A percentile compares a stretch with the other conserved stretches of the same genome.
Conservation (phyloP, 768 basidiomycete species). For the Leccinellum rugosiceps region DNA sequence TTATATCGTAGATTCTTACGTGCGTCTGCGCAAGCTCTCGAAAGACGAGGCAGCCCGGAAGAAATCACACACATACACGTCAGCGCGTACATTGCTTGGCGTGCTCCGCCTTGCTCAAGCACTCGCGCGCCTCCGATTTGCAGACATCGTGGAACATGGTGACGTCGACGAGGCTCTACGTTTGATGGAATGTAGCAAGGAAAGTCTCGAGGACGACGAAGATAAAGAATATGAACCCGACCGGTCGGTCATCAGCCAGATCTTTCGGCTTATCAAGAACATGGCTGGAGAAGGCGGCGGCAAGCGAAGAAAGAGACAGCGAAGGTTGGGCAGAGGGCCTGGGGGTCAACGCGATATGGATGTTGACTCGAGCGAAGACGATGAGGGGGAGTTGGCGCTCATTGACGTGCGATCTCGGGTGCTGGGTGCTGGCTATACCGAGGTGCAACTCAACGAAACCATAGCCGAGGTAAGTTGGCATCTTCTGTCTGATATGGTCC, state of each 20-base stretch:
- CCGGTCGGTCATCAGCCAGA: slow-evolving; percentile 74
- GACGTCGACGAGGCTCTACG: slow-evolving; percentile 98
- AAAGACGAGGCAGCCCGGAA: slow-evolving; percentile 88
- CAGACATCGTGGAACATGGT: slow-evolving; percentile 70
- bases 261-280: slow-evolving; percentile 87
- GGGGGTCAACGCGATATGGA: slow-evolving; percentile 68
- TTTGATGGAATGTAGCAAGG: slow-evolving; percentile 96
- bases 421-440: slow-evolving; percentile 84
- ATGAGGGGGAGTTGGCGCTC: slow-evolving; percentile 72
- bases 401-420: slow-evolving; percentile 86
- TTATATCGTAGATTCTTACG: slow-evolving; percentile 94
- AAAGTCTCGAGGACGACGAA: slow-evolving; percentile 79
- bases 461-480: slow-evolving; percentile 62
- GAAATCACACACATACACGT: slow-evolving; percentile 91
- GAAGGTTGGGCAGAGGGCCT: slow-evolving; percentile 67
- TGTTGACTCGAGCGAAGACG: slow-evolving; percentile 64
- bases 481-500: slow-evolving; percentile 1
- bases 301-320: slow-evolving; percentile 41
- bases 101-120: slow-evolving; percentile 94
- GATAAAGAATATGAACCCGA: slow-evolving; percentile 70
- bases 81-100: slow-evolving; percentile 92
- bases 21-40: slow-evolving; percentile 87
- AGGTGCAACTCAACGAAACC: slow-evolving; percentile 84
- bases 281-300: slow-evolving; percentile 56
- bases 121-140: slow-evolving; percentile 86